Base-by-base conservation (phyloP, 164 flowering plant genomes). In the Umbellularia californica region DNA sequence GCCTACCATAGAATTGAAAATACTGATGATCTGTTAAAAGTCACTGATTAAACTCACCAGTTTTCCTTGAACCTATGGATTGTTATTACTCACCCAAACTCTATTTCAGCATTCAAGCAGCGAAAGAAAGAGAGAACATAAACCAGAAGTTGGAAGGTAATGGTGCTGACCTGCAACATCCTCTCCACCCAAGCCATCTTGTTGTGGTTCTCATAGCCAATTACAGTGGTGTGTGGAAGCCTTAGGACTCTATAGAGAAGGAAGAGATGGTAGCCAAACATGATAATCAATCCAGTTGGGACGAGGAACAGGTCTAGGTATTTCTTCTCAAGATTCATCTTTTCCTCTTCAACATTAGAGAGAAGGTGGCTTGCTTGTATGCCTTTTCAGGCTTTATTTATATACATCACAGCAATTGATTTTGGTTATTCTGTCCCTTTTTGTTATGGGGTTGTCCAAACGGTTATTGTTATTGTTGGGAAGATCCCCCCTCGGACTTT, bases 151-250 rank as follows among this genome's bases (percentile, higher is more conserved):
- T 22, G 62, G 22, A 30, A 66, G 20, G 47, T n/a, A 22, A n/a
- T 11, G 20, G 11, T 69, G 33, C 77, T 63, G 5, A 88, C 91
- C 92, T 90, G 87, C 87, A 86, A 72, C 81, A 87, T 83, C 33
- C 84, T 87, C 76, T 81, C 85, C 58, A 89, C 90, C 97, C 97
- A 90, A 60, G 84, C 87, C 75, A 60, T 85, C 79, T 77, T 88
- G 88, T 77, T 74, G 76, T 92, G 88, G 64, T 92, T 89, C 80
- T 92, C 92, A 72, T 78, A 87, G 58, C 97, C 97, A 50, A 90
- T 83, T 20, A 82, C 83, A 0, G 95, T 90, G 33, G 86, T 85
- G 1, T 86, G 69, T 1, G 89, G 85, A 67, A 11, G 41, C 70
- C 72, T 81, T 14, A 83, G 78, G 82, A 79, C 84, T 82, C 86